Percentiles rank a stretch among this genome's conserved stretches.
Conservation (phyloP, 139 green algal species). For the Astrephomene gubernaculifera region DNA sequence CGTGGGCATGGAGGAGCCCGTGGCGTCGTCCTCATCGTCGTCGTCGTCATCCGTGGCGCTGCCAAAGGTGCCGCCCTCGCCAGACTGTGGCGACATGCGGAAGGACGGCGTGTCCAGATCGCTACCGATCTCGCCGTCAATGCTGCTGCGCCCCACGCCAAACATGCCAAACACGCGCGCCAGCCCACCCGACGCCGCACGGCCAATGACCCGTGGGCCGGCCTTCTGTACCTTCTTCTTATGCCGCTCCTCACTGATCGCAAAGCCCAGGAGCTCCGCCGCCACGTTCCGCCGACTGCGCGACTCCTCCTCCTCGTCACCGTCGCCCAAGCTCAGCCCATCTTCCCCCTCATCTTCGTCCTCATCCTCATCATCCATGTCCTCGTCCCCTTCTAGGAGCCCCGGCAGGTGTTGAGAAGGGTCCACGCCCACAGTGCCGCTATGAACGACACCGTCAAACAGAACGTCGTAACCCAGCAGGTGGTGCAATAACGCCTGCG, state of each 20-base stretch:
- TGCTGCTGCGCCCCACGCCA: background rate
- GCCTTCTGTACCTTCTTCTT: too few species aligned
- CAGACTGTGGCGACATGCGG: too few species aligned
- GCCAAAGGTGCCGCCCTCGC: too few species aligned
- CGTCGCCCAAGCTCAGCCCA: background rate
- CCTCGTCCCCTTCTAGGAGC: constrained; percentile 1
- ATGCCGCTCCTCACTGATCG: background rate
- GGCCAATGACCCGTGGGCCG: too few species aligned
- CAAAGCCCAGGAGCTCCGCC: constrained; percentile 3
- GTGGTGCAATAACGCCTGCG: background rate
- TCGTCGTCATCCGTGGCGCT: too few species aligned
- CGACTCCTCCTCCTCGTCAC: background rate
- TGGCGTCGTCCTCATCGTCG: background rate
- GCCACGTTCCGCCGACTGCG: background rate
- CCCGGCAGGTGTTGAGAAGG: background rate
- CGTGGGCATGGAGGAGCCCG: background rate
- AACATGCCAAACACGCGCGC: background rate
- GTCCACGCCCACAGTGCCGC: background rate
- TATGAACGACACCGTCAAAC: background rate
- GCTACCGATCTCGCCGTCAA: constrained; percentile 9
- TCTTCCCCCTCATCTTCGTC: background rate
- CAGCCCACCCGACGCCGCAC: background rate
- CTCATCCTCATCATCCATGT: background rate
- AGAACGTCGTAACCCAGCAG: constrained; percentile 26
- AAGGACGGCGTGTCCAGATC: constrained; percentile 2